Conservation (phyloP, 164 flowering plant species). For the Annona cherimola region DNA sequence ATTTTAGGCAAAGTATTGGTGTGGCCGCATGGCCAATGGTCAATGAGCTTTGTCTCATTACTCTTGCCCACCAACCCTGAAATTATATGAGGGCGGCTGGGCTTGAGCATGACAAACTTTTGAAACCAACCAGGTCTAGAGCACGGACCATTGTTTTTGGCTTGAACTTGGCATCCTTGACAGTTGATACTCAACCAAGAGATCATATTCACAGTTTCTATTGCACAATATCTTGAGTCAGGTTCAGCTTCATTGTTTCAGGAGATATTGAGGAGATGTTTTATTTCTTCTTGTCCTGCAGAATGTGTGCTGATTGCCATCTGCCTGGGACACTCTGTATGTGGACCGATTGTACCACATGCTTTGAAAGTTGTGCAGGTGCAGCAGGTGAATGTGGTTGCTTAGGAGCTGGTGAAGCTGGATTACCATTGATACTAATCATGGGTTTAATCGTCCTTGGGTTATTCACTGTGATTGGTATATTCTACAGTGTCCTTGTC, state of each 20-base stretch:
- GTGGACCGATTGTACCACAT: conserved; percentile 96
- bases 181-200: background rate
- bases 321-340: conserved; percentile 95
- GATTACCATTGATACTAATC: conserved; percentile 74
- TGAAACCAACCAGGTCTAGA: too few relatives aligned
- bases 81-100: background rate
- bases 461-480: conserved; percentile 88
- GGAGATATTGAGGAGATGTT: background rate
- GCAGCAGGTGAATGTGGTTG: conserved; percentile 90
- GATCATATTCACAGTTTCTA: background rate
- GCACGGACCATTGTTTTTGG: too few relatives aligned
- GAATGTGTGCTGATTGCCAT: conserved; percentile 95
- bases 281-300: conserved; percentile 30
- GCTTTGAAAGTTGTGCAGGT: conserved; percentile 88
- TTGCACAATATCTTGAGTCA: background rate
- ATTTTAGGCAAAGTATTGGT: too few relatives aligned
- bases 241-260: background rate
- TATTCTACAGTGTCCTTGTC: conserved; percentile 93
- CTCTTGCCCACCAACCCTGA: background rate
- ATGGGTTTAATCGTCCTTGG: conserved; percentile 83
- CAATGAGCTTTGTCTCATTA: background rate
- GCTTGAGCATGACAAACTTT: background rate
- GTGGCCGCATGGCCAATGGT: background rate
- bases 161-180: background rate
- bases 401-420: conserved; percentile 97